Evolutionary conservation across 345 rosid species (phyloP).

Genomic region (Carallia pectinifolia): DNA sequence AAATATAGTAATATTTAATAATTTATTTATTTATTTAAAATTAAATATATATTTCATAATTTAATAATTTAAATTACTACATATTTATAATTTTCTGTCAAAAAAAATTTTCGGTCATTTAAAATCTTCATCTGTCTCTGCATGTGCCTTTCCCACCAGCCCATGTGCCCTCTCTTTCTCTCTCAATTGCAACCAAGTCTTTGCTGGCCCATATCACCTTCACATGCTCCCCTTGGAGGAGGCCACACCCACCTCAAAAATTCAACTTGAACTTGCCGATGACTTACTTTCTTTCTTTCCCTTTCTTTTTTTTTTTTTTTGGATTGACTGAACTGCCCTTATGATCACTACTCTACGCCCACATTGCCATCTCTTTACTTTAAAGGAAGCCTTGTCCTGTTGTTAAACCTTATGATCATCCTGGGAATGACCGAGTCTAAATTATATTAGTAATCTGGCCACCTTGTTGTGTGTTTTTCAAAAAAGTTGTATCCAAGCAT

Average conservation of each 20-base stretch:
- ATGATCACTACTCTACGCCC: neutral
- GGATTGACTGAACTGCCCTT: slow-evolving; percentile 5
- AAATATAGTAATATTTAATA: too few species aligned
- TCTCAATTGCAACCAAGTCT: slow-evolving; percentile 11
- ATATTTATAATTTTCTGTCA: too few species aligned
- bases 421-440: too few species aligned
- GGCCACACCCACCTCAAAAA: slow-evolving; percentile 16
- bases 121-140: neutral
- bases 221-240: slow-evolving; percentile 56
- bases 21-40: too few species aligned
- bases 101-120: too few species aligned
- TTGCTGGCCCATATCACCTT: slow-evolving; percentile 60
- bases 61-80: too few species aligned
- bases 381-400: neutral
- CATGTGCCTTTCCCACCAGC: neutral
- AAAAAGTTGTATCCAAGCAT: too few species aligned
- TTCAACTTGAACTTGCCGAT: neutral
- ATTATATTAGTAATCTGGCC: too few species aligned
- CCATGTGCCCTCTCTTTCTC: slow-evolving; percentile 16
- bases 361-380: neutral
- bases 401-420: too few species aligned
- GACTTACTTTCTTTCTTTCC: too few species aligned
- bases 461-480: too few species aligned
- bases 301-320: neutral
- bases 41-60: too few species aligned